phyloP scores from a whole-genome alignment of 169 alveolate species.

The Plasmodium relictum region DNA sequence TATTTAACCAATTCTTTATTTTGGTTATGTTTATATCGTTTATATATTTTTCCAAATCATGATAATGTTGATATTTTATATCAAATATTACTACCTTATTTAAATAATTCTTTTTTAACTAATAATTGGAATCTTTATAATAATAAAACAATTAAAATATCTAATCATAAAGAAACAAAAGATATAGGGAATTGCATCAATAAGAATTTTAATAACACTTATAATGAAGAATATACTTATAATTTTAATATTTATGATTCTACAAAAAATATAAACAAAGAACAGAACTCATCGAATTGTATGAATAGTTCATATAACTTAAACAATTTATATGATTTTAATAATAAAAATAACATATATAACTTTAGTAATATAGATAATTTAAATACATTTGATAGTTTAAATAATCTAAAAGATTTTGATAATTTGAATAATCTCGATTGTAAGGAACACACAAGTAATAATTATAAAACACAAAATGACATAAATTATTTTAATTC shows the following conservation, averaged over 20 bases:
- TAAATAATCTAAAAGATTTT: constrained; percentile 4
- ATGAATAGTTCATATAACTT: constrained; percentile 1
- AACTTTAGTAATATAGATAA: neutral
- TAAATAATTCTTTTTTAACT: constrained; percentile 82
- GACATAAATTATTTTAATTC: constrained; percentile 13
- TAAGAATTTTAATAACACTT: constrained; percentile 3
- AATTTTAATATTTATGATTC: constrained; percentile 77
- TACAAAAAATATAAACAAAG: constrained; percentile 17
- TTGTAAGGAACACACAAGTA: neutral
- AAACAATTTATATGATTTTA: neutral
- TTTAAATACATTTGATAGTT: neutral
- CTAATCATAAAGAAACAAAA: constrained; percentile 6
- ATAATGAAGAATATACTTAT: constrained; percentile 73
- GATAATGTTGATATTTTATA: constrained; percentile 87
- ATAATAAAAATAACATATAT: neutral
- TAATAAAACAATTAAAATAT: constrained; percentile 53
- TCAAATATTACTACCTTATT: constrained; percentile 87
- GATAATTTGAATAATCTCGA: constrained; percentile 13
- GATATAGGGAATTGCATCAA: neutral
- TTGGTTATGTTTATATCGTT: constrained; percentile 88
- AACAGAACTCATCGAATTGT: constrained; percentile 43
- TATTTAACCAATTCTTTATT: constrained; percentile 86
- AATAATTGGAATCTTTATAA: constrained; percentile 84
- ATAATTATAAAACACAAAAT: neutral
- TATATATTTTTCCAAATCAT: constrained; percentile 84